phyloP scores from a whole-genome alignment of 345 rosid genomes.

The Alliaria petiolata region DNA sequence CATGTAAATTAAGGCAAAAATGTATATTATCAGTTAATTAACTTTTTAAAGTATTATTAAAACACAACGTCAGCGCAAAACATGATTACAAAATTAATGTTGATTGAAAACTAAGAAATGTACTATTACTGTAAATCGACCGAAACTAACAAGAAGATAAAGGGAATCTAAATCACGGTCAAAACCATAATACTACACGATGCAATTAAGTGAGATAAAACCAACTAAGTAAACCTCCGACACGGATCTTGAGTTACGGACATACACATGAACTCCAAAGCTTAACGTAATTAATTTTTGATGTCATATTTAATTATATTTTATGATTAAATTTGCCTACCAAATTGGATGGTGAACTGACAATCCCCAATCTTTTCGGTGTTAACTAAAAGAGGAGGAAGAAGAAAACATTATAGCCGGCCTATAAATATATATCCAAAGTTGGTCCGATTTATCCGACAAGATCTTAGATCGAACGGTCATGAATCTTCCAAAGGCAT shows the following conservation, averaged over 20 bases:
- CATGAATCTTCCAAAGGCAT: not conserved
- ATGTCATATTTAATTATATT: not conserved
- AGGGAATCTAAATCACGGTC: not conserved
- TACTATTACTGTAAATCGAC: not conserved
- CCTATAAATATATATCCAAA: slow-evolving; percentile 26
- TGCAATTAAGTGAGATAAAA: not conserved
- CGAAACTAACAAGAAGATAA: not conserved
- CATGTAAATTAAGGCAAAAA: not conserved
- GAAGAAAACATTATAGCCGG: slow-evolving; percentile 32
- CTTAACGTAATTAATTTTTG: not conserved
- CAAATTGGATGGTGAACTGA: slow-evolving; percentile 18
- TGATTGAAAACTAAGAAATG: slow-evolving; percentile 9
- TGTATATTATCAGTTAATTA: not conserved
- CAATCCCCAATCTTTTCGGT: slow-evolving; percentile 9
- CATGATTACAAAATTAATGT: slow-evolving; percentile 9
- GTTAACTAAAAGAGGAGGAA: slow-evolving; percentile 16
- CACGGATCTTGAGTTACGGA: slow-evolving; percentile 31
- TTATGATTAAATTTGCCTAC: not conserved
- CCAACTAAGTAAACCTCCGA: not conserved
- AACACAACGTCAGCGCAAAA: slow-evolving; percentile 3
- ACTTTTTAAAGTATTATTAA: not conserved
- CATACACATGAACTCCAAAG: slow-evolving; percentile 12
- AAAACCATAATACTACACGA: not conserved
- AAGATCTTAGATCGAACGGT: slow-evolving; percentile 27
- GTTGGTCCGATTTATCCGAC: slow-evolving; percentile 20